Percentiles rank a stretch among this genome's conserved stretches.
Conservation (phyloP, 495 filamentous ascomycete genomes). For the Hypoxylon perforatum region DNA sequence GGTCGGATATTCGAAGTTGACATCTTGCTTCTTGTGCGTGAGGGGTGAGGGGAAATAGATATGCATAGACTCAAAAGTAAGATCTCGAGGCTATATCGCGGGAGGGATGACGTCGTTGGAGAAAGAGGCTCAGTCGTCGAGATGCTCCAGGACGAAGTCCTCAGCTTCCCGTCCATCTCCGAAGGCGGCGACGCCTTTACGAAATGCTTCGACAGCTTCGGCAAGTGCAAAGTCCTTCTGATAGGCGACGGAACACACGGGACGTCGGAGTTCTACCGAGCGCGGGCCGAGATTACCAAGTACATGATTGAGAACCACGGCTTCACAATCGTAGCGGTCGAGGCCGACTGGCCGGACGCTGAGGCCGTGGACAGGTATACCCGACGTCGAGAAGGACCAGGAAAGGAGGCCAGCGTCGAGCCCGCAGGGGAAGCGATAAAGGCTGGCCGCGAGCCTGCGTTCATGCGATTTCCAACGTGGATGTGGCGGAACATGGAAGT, state of each 20-base stretch:
- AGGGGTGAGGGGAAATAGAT: too few relatives aligned
- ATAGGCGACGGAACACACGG: slow-evolving; percentile 69
- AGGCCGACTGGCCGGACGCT: slow-evolving; percentile 71
- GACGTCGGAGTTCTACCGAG: slow-evolving; percentile 69
- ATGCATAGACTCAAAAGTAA: too few relatives aligned
- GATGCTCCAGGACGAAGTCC: not conserved
- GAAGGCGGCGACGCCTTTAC: not conserved
- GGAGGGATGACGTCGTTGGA: too few relatives aligned
- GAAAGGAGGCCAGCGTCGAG: slow-evolving; percentile 44
- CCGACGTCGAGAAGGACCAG: slow-evolving; percentile 55
- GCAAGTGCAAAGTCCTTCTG: slow-evolving; percentile 55
- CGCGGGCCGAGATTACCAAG: slow-evolving; percentile 67
- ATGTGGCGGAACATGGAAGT: slow-evolving; percentile 71
- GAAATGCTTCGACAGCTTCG: slow-evolving; percentile 57
- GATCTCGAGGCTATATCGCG: too few relatives aligned
- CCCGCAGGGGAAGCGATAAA: slow-evolving; percentile 13
- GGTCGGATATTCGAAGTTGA: too few relatives aligned
- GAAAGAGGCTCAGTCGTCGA: not conserved
- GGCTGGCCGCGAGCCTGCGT: slow-evolving; percentile 52
- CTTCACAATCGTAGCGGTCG: slow-evolving; percentile 66
- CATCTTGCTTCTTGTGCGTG: too few relatives aligned
- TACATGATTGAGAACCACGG: slow-evolving; percentile 63
- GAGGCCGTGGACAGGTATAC: slow-evolving; percentile 69
- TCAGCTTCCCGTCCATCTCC: not conserved
- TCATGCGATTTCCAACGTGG: slow-evolving; percentile 69